Conservation (phyloP, 805 yeast genomes). For the Hanseniaspora nectarophila region DNA sequence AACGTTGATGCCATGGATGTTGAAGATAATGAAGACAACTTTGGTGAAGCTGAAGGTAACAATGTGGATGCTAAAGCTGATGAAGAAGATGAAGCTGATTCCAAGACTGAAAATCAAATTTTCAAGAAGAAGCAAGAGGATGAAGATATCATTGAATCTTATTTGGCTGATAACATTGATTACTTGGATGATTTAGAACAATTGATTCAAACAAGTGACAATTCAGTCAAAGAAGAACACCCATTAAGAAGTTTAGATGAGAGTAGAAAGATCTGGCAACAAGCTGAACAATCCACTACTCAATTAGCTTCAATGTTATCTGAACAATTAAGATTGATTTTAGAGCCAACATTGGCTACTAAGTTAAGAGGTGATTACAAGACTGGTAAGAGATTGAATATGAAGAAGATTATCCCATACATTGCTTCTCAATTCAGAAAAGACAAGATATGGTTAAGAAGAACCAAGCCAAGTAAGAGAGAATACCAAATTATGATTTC, state of each 20-base stretch:
- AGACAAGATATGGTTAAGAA: conserved; percentile 94
- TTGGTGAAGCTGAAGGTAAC: conserved; percentile 22
- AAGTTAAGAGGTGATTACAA: conserved; percentile 90
- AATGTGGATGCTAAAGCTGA: conserved; percentile 24
- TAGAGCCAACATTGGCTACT: conserved; percentile 94
- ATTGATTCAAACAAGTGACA: conserved; percentile 27
- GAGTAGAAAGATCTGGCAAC: conserved; percentile 69
- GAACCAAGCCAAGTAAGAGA: conserved; percentile 94
- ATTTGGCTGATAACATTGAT: conserved; percentile 22
- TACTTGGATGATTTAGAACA: conserved; percentile 27
- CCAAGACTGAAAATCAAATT: conserved; percentile 36
- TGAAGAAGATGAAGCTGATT: conserved; percentile 37
- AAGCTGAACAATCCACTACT: conserved; percentile 71
- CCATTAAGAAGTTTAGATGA: conserved; percentile 48
- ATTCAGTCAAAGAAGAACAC: conserved; percentile 21
- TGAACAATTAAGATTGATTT: conserved; percentile 82
- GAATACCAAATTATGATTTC: conserved; percentile 96
- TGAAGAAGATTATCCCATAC: conserved; percentile 95
- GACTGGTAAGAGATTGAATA: conserved; percentile 91
- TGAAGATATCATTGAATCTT: conserved; percentile 24
- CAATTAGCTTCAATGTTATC: conserved; percentile 78
- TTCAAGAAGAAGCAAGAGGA: conserved; percentile 36
- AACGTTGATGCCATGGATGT: conserved; percentile 28
- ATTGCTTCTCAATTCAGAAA: conserved; percentile 95
- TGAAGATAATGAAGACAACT: conserved; percentile 22